phyloP scores from a whole-genome alignment of 345 rosid species.

The Acer yangbiense region DNA sequence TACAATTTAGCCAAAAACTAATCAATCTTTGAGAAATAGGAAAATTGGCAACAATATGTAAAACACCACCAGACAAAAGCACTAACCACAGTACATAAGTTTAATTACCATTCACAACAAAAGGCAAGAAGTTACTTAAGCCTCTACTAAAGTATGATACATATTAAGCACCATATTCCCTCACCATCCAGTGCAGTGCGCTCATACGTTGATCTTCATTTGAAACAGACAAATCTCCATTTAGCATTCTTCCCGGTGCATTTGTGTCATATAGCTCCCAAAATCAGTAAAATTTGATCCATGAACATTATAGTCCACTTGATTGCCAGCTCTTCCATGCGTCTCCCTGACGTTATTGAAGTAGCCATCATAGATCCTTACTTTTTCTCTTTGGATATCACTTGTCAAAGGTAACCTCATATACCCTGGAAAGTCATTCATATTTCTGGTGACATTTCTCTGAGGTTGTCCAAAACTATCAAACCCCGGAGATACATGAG shows the following conservation, averaged over 20 bases:
- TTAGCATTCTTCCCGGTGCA: not conserved
- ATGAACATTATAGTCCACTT: not conserved
- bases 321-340: not conserved
- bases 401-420: not conserved
- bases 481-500: not conserved
- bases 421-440: not conserved
- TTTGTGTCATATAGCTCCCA: not conserved
- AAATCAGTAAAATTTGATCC: not conserved
- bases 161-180: not conserved
- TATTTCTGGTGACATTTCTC: not conserved
- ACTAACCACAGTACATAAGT: no score
- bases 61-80: no score
- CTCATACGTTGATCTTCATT: not conserved
- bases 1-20: no score
- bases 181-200: not conserved
- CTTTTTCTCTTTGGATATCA: not conserved
- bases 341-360: not conserved
- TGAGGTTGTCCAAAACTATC: not conserved
- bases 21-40: no score
- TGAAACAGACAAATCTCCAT: not conserved
- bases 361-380: not conserved
- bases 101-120: no score
- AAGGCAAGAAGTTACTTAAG: no score
- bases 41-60: no score
- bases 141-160: not conserved